phyloP scores from a whole-genome alignment of 176 grass and related monocot genomes.

The Carex scoparia region DNA sequence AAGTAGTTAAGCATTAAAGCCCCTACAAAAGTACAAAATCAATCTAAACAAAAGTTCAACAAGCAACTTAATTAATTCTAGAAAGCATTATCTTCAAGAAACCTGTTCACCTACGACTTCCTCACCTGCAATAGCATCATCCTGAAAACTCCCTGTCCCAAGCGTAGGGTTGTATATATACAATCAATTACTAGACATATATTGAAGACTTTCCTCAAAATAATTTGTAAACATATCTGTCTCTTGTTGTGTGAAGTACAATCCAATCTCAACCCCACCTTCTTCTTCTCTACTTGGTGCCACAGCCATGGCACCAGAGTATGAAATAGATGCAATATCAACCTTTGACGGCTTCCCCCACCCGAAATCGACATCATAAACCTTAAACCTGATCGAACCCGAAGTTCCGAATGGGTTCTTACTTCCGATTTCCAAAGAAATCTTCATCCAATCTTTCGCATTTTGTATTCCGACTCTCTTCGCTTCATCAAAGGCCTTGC shows the following conservation, averaged over 20 bases:
- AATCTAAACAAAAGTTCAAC: too few species aligned
- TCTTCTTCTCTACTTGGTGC: constrained; percentile 34
- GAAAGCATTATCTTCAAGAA: too few species aligned
- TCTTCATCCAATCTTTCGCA: constrained; percentile 17
- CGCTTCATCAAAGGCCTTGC: constrained; percentile 23
- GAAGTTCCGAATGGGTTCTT: constrained; percentile 8
- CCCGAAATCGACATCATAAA: constrained; percentile 39
- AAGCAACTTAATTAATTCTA: too few species aligned
- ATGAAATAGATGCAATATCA: constrained; percentile 45
- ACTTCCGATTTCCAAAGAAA: neutral
- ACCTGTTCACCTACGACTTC: too few species aligned
- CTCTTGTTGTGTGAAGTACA: constrained; percentile 23
- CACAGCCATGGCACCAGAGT: constrained; percentile 37
- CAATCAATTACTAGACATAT: neutral
- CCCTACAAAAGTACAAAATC: too few species aligned
- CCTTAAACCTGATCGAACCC: constrained; percentile 22
- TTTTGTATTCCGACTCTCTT: constrained; percentile 2
- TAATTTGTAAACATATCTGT: constrained; percentile 32
- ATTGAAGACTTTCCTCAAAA: constrained; percentile 6
- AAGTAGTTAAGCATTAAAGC: too few species aligned
- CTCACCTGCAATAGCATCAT: too few species aligned
- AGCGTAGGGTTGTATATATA: too few species aligned
- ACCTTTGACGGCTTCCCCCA: constrained; percentile 42
- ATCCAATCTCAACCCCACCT: constrained; percentile 41
- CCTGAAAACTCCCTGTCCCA: too few species aligned